Conservation (phyloP, 371 early-diverging fungal species). For the Encephalitozoon intestinalis region DNA sequence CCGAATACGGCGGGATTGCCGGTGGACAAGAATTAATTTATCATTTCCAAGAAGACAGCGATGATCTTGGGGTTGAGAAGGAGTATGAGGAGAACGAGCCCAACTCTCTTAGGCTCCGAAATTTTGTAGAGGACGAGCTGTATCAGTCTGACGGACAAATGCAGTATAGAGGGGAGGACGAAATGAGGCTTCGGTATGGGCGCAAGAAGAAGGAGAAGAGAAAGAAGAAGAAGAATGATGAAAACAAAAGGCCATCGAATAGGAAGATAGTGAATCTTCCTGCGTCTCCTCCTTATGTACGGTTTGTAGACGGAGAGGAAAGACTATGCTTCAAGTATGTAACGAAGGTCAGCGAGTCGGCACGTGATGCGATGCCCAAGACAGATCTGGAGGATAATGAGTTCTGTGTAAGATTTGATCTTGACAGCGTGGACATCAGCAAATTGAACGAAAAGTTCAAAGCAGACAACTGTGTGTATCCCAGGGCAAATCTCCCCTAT, state of each 20-base stretch:
- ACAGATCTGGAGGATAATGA: slow-evolving; percentile 62
- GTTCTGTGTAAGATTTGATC: slow-evolving; percentile 70
- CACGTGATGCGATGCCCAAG: slow-evolving; percentile 52
- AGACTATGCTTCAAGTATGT: slow-evolving; percentile 62
- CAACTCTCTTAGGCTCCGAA: slow-evolving; percentile 44
- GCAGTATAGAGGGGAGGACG: slow-evolving; percentile 28
- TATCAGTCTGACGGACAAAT: slow-evolving; percentile 7
- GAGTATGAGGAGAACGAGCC: slow-evolving; percentile 42
- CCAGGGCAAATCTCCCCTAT: slow-evolving; percentile 67
- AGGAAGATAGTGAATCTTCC: slow-evolving; percentile 62
- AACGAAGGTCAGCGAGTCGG: slow-evolving; percentile 61
- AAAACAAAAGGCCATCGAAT: slow-evolving; percentile 41
- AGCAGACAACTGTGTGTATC: slow-evolving; percentile 73
- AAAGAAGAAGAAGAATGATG: slow-evolving; percentile 44
- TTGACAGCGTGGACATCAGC: slow-evolving; percentile 64
- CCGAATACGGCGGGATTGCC: not conserved
- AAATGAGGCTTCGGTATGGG: not conserved
- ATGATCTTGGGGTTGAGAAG: slow-evolving; percentile 24
- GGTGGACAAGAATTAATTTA: slow-evolving; percentile 1
- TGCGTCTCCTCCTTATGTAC: slow-evolving; percentile 61
- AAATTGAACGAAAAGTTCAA: slow-evolving; percentile 68
- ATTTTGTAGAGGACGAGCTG: slow-evolving; percentile 47
- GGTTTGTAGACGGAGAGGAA: slow-evolving; percentile 60
- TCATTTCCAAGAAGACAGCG: slow-evolving; percentile 47
- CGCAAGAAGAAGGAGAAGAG: slow-evolving; percentile 58